phyloP scores from a whole-genome alignment of 2,329 filamentous ascomycete species.

The Cyanodermella asteris region DNA sequence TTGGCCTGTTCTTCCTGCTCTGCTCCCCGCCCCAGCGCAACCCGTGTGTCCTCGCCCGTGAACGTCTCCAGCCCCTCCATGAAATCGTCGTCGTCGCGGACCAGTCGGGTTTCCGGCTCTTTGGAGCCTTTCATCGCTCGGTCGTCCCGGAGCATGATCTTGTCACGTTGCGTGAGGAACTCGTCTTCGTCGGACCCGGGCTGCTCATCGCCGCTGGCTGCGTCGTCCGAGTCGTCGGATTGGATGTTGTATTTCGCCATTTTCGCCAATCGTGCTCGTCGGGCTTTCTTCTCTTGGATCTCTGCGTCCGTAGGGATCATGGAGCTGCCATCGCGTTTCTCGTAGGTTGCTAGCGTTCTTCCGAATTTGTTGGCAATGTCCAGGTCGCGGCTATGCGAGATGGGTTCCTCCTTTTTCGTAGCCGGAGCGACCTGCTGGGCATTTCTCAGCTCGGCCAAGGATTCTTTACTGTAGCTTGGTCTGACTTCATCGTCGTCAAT shows the following conservation, averaged over 20 bases:
- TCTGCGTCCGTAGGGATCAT: constrained; percentile 61
- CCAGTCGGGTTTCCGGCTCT: constrained; percentile 50
- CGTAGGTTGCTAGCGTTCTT: constrained; percentile 14
- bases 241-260: constrained; percentile 33
- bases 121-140: constrained; percentile 24
- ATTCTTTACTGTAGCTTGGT: constrained; percentile 68
- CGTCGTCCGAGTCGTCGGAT: constrained; percentile 15
- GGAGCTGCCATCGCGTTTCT: constrained; percentile 13
- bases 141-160: constrained; percentile 23
- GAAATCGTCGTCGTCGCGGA: constrained; percentile 74
- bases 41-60: constrained; percentile 61
- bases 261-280: constrained; percentile 58
- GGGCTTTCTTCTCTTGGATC: constrained; percentile 76
- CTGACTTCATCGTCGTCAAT: constrained; percentile 48
- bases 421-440: constrained; percentile 77
- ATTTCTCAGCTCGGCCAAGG: constrained; percentile 63
- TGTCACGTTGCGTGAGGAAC: constrained; percentile 14
- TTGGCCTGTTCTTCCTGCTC: constrained; percentile 46
- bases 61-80: constrained; percentile 87
- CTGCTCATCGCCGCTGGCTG: constrained; percentile 10
- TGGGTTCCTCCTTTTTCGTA: constrained; percentile 45
- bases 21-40: constrained; percentile 58
- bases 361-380: constrained; percentile 28
- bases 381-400: constrained; percentile 33
- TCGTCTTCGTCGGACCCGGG: constrained; percentile 19